Percentiles rank a stretch among this genome's conserved stretches.
phyloP scores from a whole-genome alignment of 2,329 filamentous ascomycete genomes.

The Fusarium paranaense region DNA sequence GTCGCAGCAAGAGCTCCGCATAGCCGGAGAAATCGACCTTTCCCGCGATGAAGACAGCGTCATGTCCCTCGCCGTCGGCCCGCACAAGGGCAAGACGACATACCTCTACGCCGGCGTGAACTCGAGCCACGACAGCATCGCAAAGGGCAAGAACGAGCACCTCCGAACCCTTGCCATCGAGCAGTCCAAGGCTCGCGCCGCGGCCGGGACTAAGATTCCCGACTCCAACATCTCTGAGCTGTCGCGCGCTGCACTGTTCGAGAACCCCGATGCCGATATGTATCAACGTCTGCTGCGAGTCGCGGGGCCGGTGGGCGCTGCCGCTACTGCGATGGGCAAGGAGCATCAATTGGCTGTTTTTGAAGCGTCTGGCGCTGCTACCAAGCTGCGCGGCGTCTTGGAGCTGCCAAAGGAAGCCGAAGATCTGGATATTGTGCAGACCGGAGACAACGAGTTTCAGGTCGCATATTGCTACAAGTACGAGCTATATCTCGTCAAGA shows the following conservation, averaged over 20 bases:
- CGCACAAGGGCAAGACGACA: conserved; percentile 65
- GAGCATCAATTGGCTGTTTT: conserved; percentile 85
- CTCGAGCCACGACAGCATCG: conserved; percentile 77
- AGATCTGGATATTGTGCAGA: conserved; percentile 76
- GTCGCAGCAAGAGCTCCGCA: conserved; percentile 70
- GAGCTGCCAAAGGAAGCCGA: conserved; percentile 69
- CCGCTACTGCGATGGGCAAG: conserved; percentile 81
- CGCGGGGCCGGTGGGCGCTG: conserved; percentile 76
- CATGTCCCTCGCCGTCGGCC: conserved; percentile 80
- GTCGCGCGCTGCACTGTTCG: conserved; percentile 65
- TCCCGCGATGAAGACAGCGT: conserved; percentile 90
- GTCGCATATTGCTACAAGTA: conserved; percentile 84
- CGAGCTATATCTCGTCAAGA: conserved; percentile 76
- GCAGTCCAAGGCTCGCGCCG: conserved; percentile 49
- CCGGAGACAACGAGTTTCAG: conserved; percentile 71
- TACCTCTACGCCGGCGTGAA: conserved; percentile 82
- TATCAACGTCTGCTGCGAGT: conserved; percentile 72
- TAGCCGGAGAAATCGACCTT: conserved; percentile 79
- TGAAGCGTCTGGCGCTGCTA: conserved; percentile 63
- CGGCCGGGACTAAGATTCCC: conserved; percentile 44
- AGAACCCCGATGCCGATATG: conserved; percentile 59
- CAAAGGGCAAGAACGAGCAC: conserved; percentile 84
- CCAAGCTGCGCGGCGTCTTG: conserved; percentile 61
- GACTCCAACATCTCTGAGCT: conserved; percentile 61
- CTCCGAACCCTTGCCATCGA: conserved; percentile 79